These are phyloP conservation scores for Eruca vesicaria DNA, from an alignment of 441 rosid genomes.

Conservation along the genomic window DNA sequence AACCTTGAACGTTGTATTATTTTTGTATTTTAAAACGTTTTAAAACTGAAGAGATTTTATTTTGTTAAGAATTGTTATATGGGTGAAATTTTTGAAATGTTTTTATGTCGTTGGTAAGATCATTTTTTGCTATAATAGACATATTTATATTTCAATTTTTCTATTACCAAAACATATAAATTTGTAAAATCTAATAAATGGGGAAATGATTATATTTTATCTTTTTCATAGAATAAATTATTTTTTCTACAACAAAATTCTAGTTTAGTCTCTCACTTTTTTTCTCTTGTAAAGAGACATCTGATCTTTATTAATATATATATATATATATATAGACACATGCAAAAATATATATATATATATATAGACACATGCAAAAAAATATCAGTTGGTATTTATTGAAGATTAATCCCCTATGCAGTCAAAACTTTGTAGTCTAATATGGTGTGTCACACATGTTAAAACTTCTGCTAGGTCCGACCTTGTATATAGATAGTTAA, in stretches of 20 bases:
- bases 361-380: not conserved
- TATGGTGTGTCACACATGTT: no score
- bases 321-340: not conserved
- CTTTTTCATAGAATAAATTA: not conserved
- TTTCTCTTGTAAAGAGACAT: not conserved
- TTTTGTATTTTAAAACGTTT: not conserved
- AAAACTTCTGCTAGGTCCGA: no score
- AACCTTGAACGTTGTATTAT: no score
- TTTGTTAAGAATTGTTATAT: not conserved
- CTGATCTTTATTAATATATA: not conserved
- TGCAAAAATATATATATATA: no score
- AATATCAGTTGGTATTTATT: no score
- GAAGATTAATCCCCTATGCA: no score
- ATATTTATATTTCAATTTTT: not conserved
- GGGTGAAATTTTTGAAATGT: not conserved
- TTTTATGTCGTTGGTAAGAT: not conserved
- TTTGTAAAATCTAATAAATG: not conserved
- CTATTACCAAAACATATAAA: not conserved
- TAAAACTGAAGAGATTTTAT: not conserved
- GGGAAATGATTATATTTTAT: not conserved
- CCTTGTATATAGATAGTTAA: not conserved
- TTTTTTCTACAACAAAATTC: not conserved
- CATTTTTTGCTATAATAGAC: not conserved
- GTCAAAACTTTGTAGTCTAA: no score
- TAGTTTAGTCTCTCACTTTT: not conserved